These are phyloP conservation scores for Wickerhamomyces subpelliculosus DNA, from an alignment of 805 yeast species.

Conservation along the genomic window DNA sequence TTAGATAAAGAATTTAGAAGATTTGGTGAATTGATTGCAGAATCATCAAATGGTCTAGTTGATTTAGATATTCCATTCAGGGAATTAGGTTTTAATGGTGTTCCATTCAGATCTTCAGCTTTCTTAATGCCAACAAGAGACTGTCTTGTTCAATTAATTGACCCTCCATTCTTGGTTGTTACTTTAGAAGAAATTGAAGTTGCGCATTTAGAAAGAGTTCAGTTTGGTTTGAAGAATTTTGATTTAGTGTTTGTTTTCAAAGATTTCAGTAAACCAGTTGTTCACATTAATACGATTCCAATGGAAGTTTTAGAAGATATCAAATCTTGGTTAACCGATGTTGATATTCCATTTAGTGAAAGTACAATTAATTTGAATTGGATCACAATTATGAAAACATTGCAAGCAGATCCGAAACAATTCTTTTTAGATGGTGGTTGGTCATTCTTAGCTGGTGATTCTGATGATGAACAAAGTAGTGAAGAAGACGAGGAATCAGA, in stretches of 20 bases:
- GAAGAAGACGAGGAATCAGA: conserved; percentile 64
- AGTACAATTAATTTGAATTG: conserved; percentile 95
- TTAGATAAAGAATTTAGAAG: conserved; percentile 87
- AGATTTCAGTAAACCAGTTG: conserved; percentile 81
- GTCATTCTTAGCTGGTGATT: conserved; percentile 86
- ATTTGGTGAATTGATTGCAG: conserved; percentile 88
- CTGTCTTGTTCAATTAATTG: conserved; percentile 88
- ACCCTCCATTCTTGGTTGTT: conserved; percentile 90
- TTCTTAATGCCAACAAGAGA: conserved; percentile 96
- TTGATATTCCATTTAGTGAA: conserved; percentile 90
- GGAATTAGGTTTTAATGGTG: conserved; percentile 96
- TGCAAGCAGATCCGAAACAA: conserved; percentile 86
- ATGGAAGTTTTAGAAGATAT: conserved; percentile 87
- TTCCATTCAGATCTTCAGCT: conserved; percentile 90
- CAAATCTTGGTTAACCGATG: conserved; percentile 96
- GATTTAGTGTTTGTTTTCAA: conserved; percentile 95
- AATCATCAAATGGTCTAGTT: conserved; percentile 72
- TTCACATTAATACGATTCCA: conserved; percentile 91
- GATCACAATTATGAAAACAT: conserved; percentile 92
- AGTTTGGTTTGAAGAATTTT: conserved; percentile 92
- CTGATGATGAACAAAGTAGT: conserved; percentile 66
- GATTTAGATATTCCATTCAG: conserved; percentile 93
- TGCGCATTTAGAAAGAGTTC: conserved; percentile 94
- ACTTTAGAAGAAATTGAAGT: conserved; percentile 89
- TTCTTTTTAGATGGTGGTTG: conserved; percentile 95